A percentile compares a stretch with the other conserved stretches of the same genome.
These are phyloP conservation scores for Pterulicium gracile DNA, from an alignment of 1,284 basidiomycete species.

Conservation along the genomic window DNA sequence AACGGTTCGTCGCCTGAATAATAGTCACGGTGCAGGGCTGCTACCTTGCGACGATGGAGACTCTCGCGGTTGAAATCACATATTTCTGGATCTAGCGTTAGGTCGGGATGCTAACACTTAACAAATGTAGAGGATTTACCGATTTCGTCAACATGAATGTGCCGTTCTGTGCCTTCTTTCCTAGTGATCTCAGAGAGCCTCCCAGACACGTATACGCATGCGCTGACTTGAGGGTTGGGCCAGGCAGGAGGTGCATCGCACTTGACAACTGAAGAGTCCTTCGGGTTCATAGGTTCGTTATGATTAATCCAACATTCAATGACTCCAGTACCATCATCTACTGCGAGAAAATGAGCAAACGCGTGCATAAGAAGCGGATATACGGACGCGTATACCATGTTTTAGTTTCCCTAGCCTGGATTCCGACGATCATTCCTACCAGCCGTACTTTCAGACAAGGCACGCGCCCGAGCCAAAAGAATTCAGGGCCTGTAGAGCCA, in stretches of 20 bases:
- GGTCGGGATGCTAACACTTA: background rate
- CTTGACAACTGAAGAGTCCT: background rate
- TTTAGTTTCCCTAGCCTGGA: background rate
- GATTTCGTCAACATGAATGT: background rate
- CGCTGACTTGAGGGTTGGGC: background rate
- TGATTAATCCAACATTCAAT: background rate
- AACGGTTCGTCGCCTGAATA: background rate
- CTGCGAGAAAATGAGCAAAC: background rate
- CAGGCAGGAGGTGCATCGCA: background rate
- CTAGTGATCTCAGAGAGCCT: background rate
- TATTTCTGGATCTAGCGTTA: background rate
- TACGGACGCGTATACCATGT: background rate
- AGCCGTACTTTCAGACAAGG: background rate
- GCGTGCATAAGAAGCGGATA: background rate
- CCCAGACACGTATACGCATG: background rate
- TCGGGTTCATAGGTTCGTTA: too few species aligned
- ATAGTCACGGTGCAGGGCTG: background rate
- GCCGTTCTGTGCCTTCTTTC: background rate
- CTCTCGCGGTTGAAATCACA: background rate
- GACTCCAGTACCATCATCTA: background rate
- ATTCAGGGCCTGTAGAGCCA: background rate
- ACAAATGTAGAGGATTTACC: background rate
- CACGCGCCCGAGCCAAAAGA: background rate
- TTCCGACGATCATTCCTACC: background rate
- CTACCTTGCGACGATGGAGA: background rate